Evolutionary conservation across 2,329 filamentous ascomycete genomes (phyloP), one percentile per base, ranked within the genome.

Genomic region (Stagonosporopsis vannaccii): DNA sequence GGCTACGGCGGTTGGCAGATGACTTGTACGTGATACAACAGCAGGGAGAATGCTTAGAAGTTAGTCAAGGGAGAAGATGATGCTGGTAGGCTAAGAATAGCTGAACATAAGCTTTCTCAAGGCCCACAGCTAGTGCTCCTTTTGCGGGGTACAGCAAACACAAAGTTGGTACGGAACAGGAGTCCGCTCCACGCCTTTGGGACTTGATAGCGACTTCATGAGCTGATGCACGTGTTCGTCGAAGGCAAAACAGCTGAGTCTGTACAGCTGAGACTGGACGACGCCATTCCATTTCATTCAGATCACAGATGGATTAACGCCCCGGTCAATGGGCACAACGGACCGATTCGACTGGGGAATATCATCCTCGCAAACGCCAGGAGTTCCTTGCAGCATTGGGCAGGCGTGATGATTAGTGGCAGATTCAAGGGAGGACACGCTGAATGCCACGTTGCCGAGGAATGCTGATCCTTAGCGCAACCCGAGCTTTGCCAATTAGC

Each of bases 381-480:
- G 3, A 13, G 23, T 39, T 47, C 53, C 53, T 51, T 51, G 42
- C 47, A 51, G 44, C 33, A 26, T 26, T 23, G 23, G 19, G 11
- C 15, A 42, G 37, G 42, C 40, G 11, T 37, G 23, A 19, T 13
- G 19, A 35, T 41, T 20, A 26, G 36, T 42, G 12, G 47, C 30
- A 51, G 30, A 23, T 26, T 36, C 46, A 51, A 56, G 46, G 53
- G 53, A 46, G 46, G 12, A 42, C 12, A 22, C n/a, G 23, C 42
- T 45, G 35, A 26, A 33, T 45, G 13, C 46, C 40, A 51, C 42
- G 47, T 56, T 51, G 42, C 36, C 23, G 48, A 51, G 48, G 53
- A 56, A 56, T 56, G 53, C n/a, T 23, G 20, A n/a, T 46, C 15
- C 19, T 8, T 47, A 48, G 53, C 47, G 47, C 42, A 35, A 51